Percentiles rank a stretch among this genome's conserved stretches.
phyloP scores from a whole-genome alignment of 495 filamentous ascomycete genomes.

The Aspergillus nidulans region DNA sequence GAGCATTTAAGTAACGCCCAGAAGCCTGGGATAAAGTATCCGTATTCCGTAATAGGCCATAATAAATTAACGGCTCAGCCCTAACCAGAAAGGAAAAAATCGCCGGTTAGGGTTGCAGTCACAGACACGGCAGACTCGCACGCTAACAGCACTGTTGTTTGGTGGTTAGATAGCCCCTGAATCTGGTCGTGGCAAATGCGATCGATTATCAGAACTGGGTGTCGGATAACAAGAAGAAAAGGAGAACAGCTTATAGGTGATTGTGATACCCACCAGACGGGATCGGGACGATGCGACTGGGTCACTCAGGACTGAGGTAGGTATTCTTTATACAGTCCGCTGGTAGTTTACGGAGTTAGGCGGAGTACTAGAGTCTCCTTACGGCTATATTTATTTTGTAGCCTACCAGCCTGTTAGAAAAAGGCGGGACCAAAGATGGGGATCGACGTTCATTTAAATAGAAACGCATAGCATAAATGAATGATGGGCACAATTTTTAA shows the following conservation, averaged over 20 bases:
- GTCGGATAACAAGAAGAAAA: no score
- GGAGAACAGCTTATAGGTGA: no score
- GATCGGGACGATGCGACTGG: neutral
- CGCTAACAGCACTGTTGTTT: no score
- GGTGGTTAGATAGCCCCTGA: neutral
- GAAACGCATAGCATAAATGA: no score
- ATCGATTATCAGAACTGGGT: neutral
- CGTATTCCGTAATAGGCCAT: neutral
- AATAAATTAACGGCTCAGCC: neutral
- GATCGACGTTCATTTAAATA: no score
- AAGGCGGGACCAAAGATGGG: no score
- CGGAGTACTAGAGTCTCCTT: no score
- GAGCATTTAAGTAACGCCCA: neutral
- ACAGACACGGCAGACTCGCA: neutral
- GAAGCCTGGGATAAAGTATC: neutral
- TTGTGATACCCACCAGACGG: neutral
- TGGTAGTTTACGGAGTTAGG: neutral
- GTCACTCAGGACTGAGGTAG: no score
- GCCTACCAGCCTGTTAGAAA: no score
- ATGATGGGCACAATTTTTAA: no score
- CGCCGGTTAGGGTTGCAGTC: neutral
- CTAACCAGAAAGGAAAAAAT: neutral
- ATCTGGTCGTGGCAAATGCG: neutral
- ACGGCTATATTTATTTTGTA: no score
- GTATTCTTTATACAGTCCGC: neutral